These are phyloP conservation scores for Phytophthora citrophthora DNA, from an alignment of 352 stramenopile genomes.

Conservation along the genomic window DNA sequence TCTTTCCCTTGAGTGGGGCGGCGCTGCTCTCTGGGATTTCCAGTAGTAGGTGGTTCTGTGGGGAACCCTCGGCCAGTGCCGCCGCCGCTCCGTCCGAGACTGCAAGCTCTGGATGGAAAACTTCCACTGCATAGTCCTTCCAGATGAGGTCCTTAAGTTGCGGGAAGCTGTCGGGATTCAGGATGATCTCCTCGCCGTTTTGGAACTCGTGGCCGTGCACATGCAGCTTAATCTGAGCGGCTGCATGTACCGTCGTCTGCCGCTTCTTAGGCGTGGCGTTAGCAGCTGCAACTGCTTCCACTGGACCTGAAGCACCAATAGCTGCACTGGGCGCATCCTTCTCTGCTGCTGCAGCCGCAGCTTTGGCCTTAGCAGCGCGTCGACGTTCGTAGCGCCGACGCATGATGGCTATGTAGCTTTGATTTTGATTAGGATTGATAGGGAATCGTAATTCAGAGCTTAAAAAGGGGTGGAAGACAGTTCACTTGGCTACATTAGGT, in stretches of 20 bases:
- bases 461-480: conserved; percentile 2
- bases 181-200: conserved; percentile 77
- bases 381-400: conserved; percentile 58
- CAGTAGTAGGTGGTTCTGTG: conserved; percentile 76
- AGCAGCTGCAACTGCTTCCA: background rate
- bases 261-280: conserved; percentile 40
- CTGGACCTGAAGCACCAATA: background rate
- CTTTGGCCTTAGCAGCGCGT: conserved; percentile 48
- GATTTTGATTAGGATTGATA: conserved; percentile 1
- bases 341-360: conserved; percentile 25
- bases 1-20: conserved; percentile 73
- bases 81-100: conserved; percentile 32
- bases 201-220: conserved; percentile 87
- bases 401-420: conserved; percentile 30
- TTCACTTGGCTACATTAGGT: conserved; percentile 16
- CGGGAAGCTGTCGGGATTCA: conserved; percentile 86
- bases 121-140: conserved; percentile 83
- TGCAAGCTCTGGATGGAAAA: conserved; percentile 64
- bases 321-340: conserved; percentile 4
- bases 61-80: conserved; percentile 36
- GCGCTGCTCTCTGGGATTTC: conserved; percentile 75
- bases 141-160: conserved; percentile 68
- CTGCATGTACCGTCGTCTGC: conserved; percentile 51
- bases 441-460: conserved; percentile 4
- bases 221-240: conserved; percentile 78